Evolutionary conservation across 768 basidiomycete species (phyloP), one percentile per base, ranked within the genome.

Genomic region (Leucocoprinus leucothites): DNA sequence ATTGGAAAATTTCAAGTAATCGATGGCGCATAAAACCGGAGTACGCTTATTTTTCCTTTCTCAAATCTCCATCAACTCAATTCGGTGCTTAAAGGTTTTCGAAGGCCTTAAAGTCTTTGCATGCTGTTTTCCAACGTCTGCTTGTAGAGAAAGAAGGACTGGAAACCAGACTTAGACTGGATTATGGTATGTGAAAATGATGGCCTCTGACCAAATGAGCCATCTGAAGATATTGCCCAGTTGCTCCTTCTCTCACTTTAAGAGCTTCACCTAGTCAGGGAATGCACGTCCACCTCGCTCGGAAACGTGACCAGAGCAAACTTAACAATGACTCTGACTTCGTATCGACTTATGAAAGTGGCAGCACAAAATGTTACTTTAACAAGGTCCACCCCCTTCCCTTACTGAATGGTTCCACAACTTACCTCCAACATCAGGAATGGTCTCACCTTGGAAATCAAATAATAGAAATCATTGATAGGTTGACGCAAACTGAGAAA

Each of bases 391-490:
- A 69, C 61, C 18, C 28, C 22, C 47, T 43, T 38, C 31, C 6
- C 42, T 21, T 24, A 16, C 8, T 48, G n/a, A 35, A 25, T 54
- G 9, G 7, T 26, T n/a, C 38, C 13, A 34, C 28, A 34, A 14
- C 41, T 59, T 8, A 61, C 40, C 26, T 16, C 21, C 21, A 40
- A 31, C 46, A 2, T 1, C 52, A 93, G 91, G 79, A 78, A 58
- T 94, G 91, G 91, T 81, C 87, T 7, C 72, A 77, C 44, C 79
- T 94, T 18, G 91, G 89, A n/a, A 72, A 71, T n/a, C 71, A 76
- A 54, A 87, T 94, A 35, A 65, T 81, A 9, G 82, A 85, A 56
- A 82, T 77, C 2, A 80, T 78, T 0, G 63, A 70, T 19, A 75
- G 76, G 2, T 78, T 94, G 49, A 58, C 67, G 14, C 63, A 65